Conservation (phyloP, 1,284 basidiomycete genomes). For the Heterobasidion irregulare region DNA sequence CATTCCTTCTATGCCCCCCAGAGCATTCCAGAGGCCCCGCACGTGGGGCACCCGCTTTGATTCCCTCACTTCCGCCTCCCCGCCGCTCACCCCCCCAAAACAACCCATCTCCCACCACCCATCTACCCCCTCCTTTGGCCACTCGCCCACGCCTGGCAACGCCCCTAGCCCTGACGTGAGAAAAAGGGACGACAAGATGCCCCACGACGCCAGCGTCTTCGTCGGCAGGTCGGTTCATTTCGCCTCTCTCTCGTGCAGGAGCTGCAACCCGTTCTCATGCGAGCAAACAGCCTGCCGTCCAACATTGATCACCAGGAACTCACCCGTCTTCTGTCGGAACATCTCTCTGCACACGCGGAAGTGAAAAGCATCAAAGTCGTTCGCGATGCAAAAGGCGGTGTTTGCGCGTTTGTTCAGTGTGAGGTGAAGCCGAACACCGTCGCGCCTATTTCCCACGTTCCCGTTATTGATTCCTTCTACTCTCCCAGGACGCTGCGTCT, state of each 20-base stretch:
- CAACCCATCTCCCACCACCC: slow-evolving; percentile 12
- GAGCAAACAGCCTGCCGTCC: slow-evolving; percentile 50
- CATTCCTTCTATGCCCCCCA: slow-evolving; percentile 10
- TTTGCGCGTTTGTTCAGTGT: slow-evolving; percentile 78
- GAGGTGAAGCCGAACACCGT: slow-evolving; percentile 35
- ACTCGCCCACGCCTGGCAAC: slow-evolving; percentile 1
- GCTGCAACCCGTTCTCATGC: background rate
- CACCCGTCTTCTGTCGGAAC: slow-evolving; percentile 45
- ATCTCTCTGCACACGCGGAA: slow-evolving; percentile 53
- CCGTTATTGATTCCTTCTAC: slow-evolving; percentile 1
- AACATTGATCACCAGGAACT: slow-evolving; percentile 58
- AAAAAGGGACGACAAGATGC: slow-evolving; percentile 37
- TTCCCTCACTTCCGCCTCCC: slow-evolving; percentile 27
- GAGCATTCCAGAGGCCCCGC: slow-evolving; percentile 18
- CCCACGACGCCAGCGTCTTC: slow-evolving; percentile 72
- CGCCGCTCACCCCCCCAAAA: slow-evolving; percentile 19
- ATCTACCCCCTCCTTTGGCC: slow-evolving; percentile 14
- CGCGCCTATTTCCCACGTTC: background rate
- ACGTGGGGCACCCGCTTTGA: slow-evolving; percentile 70
- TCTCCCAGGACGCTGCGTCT: slow-evolving; percentile 42
- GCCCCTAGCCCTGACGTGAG: slow-evolving; percentile 13
- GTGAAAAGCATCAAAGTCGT: slow-evolving; percentile 67
- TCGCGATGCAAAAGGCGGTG: slow-evolving; percentile 63
- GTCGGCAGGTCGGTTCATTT: slow-evolving; percentile 55
- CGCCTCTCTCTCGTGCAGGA: slow-evolving; percentile 7